Percentiles rank a stretch among this genome's conserved stretches.
Evolutionary conservation across 1,284 basidiomycete species (phyloP).

Genomic region (Melanopsichium pennsylvanicum): DNA sequence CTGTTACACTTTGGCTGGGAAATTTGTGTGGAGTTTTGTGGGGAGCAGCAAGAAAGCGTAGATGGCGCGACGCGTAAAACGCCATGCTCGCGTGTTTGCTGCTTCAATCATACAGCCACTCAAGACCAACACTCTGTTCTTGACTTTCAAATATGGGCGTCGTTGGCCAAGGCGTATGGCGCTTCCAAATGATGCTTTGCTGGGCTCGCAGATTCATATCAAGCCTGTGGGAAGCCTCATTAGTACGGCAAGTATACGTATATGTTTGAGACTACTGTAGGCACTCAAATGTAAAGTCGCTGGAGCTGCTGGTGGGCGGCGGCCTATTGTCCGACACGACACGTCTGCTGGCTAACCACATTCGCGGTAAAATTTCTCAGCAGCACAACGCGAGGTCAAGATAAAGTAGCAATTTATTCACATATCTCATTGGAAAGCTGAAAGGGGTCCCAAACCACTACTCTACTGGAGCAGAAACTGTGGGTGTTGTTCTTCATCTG

Average conservation of each 20-base stretch:
- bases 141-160: no score
- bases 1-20: not conserved
- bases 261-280: not conserved
- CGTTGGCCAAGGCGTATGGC: no score
- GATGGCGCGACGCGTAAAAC: constrained; percentile 44
- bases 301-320: not conserved
- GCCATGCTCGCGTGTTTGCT: not conserved
- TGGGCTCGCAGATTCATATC: no score
- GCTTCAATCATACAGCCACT: no score
- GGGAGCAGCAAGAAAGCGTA: not conserved
- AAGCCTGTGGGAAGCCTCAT: no score
- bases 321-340: no score
- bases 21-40: constrained; percentile 5
- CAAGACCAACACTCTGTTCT: no score
- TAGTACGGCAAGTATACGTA: no score
- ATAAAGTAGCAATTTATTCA: not conserved
- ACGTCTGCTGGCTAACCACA: not conserved
- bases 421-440: not conserved
- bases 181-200: no score
- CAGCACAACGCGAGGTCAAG: constrained; percentile 1
- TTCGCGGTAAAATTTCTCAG: not conserved
- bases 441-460: constrained; percentile 10
- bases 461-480: not conserved
- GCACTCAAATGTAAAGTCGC: not conserved
- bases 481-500: not conserved